Evolutionary conservation across 331 rosid genomes (phyloP).

Genomic region (Cydonia oblonga): DNA sequence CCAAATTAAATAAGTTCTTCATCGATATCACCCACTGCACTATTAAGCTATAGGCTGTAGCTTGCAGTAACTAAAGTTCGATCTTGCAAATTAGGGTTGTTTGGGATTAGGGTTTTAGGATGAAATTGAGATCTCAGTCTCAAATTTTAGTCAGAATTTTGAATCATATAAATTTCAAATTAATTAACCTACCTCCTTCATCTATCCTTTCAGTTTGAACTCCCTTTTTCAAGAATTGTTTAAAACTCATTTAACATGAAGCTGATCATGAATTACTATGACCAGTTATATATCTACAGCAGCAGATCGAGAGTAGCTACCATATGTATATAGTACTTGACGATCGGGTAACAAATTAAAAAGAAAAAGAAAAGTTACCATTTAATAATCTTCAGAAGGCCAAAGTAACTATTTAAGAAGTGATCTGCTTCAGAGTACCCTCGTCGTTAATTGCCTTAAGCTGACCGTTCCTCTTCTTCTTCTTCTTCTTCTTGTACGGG

Average conservation of each 20-base stretch:
- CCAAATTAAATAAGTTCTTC: neutral
- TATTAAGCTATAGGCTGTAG: neutral
- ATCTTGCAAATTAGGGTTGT: neutral
- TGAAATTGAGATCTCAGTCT: neutral
- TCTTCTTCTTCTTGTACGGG: conserved; percentile 47
- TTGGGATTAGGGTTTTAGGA: neutral
- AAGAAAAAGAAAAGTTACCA: conserved; percentile 22
- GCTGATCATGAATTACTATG: neutral
- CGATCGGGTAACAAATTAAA: neutral
- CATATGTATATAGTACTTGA: neutral
- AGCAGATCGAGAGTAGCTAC: neutral
- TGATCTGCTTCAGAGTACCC: conserved; percentile 38
- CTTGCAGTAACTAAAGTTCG: neutral
- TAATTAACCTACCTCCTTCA: neutral
- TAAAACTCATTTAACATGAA: neutral
- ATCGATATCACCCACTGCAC: neutral
- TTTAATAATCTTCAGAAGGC: conserved; percentile 21
- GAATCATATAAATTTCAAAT: neutral
- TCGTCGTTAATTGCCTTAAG: conserved; percentile 29
- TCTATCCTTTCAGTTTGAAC: neutral
- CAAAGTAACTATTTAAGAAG: conserved; percentile 14
- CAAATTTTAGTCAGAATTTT: neutral
- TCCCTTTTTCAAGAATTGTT: neutral
- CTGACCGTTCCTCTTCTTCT: conserved; percentile 51
- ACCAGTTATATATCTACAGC: neutral